Conservation (phyloP, 139 green algal species). For the Chlorella sp. region DNA sequence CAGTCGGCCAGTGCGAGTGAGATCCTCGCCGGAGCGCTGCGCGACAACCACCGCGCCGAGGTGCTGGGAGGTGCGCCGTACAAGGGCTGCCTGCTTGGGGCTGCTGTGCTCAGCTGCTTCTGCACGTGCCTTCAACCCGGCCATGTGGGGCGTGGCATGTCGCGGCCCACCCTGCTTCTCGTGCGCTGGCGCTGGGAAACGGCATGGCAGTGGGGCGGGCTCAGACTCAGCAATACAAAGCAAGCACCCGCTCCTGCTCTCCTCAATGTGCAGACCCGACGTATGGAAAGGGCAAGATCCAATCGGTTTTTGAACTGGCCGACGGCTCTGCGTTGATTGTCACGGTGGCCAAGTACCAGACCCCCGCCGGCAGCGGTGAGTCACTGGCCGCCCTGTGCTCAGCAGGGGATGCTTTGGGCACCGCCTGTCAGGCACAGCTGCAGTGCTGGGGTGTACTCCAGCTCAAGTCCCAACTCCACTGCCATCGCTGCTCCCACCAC, state of each 20-base stretch:
- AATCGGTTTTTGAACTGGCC: conserved; percentile 76
- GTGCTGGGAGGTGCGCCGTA: conserved; percentile 66
- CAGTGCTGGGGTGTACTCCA: too few species aligned
- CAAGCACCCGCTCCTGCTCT: neutral
- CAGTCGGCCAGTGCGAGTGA: conserved; percentile 81
- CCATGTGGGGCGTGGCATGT: too few species aligned
- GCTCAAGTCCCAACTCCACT: too few species aligned
- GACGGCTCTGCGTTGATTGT: conserved; percentile 96
- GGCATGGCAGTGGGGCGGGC: neutral
- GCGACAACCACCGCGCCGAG: conserved; percentile 77
- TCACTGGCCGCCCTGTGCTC: too few species aligned
- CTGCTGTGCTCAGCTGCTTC: neutral
- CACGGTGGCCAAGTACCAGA: conserved; percentile 78
- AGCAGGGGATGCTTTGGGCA: too few species aligned
- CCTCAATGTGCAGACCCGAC: conserved; percentile 58
- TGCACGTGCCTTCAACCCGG: too few species aligned
- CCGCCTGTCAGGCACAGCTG: too few species aligned
- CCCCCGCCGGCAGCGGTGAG: conserved; percentile 26
- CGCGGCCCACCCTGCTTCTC: too few species aligned
- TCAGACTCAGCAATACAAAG: neutral
- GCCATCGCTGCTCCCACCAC: too few species aligned
- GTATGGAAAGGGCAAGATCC: conserved; percentile 91
- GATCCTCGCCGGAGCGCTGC: conserved; percentile 90
- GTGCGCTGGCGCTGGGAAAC: neutral
- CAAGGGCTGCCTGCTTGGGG: neutral